These are phyloP conservation scores for Phascolomyces articulosus DNA, from an alignment of 371 early-diverging fungal species.

Conservation along the genomic window DNA sequence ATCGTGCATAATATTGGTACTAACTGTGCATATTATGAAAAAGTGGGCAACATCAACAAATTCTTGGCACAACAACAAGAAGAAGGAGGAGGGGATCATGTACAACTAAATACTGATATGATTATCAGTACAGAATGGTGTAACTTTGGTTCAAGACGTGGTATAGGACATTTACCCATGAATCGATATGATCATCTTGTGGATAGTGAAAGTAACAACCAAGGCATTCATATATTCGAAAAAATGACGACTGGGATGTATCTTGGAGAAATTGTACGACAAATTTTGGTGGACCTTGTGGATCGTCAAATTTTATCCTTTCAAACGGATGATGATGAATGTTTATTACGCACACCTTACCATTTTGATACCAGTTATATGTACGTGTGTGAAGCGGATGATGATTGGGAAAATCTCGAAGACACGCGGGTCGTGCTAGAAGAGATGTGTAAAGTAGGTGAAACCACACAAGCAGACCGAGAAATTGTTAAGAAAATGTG, in stretches of 20 bases:
- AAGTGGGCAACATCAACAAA: constrained; percentile 35
- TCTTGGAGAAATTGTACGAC: constrained; percentile 88
- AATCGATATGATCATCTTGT: constrained; percentile 80
- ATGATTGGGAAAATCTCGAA: constrained; percentile 32
- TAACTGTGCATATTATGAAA: constrained; percentile 86
- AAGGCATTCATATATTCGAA: constrained; percentile 82
- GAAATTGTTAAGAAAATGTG: constrained; percentile 47
- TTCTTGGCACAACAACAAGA: constrained; percentile 21
- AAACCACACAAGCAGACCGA: constrained; percentile 41
- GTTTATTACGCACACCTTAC: constrained; percentile 56
- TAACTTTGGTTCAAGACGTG: constrained; percentile 70
- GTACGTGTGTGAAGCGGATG: constrained; percentile 57
- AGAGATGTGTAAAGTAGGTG: constrained; percentile 42
- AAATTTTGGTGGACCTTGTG: constrained; percentile 73
- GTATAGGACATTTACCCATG: constrained; percentile 70
- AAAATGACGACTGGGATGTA: constrained; percentile 95
- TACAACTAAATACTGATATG: constrained; percentile 74
- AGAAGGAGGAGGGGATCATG: neutral
- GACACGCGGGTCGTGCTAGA: constrained; percentile 48
- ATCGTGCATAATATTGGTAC: constrained; percentile 95
- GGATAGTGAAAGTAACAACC: constrained; percentile 76
- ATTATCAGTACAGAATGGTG: constrained; percentile 92
- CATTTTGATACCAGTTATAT: constrained; percentile 85
- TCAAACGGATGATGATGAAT: constrained; percentile 46
- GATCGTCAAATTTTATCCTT: constrained; percentile 68